Percentiles rank a stretch among this genome's conserved stretches.
These are phyloP conservation scores for Arthrinium puccinioides DNA, from an alignment of 2,329 filamentous ascomycete genomes.

Conservation along the genomic window DNA sequence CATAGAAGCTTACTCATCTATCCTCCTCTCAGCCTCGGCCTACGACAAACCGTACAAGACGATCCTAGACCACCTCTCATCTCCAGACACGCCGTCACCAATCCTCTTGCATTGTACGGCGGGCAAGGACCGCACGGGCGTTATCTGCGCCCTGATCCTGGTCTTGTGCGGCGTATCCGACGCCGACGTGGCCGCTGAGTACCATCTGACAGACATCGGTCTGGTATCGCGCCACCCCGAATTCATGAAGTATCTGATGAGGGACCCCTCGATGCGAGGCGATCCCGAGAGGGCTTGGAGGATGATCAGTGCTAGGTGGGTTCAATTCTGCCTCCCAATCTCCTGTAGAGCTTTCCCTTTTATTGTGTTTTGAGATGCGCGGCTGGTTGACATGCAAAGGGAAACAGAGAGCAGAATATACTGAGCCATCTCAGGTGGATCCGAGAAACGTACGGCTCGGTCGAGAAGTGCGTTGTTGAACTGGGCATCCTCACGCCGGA, in stretches of 20 bases:
- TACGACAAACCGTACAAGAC: conserved; percentile 7
- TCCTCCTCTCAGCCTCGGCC: conserved; percentile 8
- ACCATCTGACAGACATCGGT: conserved; percentile 51
- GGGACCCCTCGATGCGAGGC: conserved; percentile 40
- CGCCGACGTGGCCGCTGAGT: conserved; percentile 48
- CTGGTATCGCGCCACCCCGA: conserved; percentile 27
- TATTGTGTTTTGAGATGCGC: too few species aligned
- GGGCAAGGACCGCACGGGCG: conserved; percentile 58
- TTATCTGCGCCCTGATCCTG: conserved; percentile 54
- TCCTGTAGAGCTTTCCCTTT: too few species aligned
- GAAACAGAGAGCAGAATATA: conserved; percentile 38
- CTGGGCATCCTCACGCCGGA: conserved; percentile 49
- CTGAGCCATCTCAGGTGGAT: conserved; percentile 45
- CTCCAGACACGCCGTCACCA: conserved; percentile 26
- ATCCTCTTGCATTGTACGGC: conserved; percentile 28
- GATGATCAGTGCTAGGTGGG: conserved; percentile 37
- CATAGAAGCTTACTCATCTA: conserved; percentile 8
- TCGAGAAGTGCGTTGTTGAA: conserved; percentile 54
- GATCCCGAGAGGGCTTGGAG: conserved; percentile 35
- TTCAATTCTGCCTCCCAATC: conserved; percentile 3
- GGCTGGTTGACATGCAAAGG: conserved; percentile 1
- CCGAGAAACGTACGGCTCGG: conserved; percentile 51
- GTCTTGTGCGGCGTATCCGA: conserved; percentile 49
- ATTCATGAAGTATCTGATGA: conserved; percentile 36
- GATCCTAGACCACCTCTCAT: conserved; percentile 11